Base-by-base conservation (phyloP, 75 land plant genomes). In the Sequoiadendron giganteum region DNA sequence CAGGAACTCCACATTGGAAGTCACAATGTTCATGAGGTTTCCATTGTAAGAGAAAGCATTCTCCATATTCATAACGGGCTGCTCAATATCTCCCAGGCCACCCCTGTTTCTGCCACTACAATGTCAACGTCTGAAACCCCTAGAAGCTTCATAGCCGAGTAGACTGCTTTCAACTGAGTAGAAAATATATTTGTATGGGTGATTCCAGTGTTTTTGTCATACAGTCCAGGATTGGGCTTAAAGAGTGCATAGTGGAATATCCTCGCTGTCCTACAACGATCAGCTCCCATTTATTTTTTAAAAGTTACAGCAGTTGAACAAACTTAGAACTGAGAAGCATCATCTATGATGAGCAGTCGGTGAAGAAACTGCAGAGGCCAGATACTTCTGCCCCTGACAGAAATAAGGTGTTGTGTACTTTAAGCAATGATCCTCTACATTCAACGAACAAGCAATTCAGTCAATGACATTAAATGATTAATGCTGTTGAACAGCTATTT, bases 121-220 rank as follows among this genome's bases (percentile, higher is more conserved):
- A 94, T 77, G 2, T 86, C 86, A 42, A 94, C 85, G 38, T 88
- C 84, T 1, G 45, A 32, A 39, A 75, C 89, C 39, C 90, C 92
- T 28, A 90, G 73, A n/a, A 56, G 34, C 48, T 90, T 89, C 90
- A 95, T 80, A 9, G 96, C 96, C 1, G 90, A 90, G 83, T 91
- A 95, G 32, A 93, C 90, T 1, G 93, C 92, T 54, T 92, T 92
- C 43, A 92, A 54, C 86, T 92, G 93, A 52, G 92, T 90, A 11
- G 85, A 85, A 21, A 92, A 85, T 86, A 92, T 78, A 86, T 88
- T 92, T 48, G 86, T 43, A 86, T 92, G 90, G 30, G 40, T 48
- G 58, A 88, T 85, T 32, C 89, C 88, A 9, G 93, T 90, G 45
- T 82, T 49, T 2, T 34, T 40, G n/a, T 40, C 25, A 38, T 54